Conservation (phyloP, 768 basidiomycete species). For the Naematelia aurantialba region DNA sequence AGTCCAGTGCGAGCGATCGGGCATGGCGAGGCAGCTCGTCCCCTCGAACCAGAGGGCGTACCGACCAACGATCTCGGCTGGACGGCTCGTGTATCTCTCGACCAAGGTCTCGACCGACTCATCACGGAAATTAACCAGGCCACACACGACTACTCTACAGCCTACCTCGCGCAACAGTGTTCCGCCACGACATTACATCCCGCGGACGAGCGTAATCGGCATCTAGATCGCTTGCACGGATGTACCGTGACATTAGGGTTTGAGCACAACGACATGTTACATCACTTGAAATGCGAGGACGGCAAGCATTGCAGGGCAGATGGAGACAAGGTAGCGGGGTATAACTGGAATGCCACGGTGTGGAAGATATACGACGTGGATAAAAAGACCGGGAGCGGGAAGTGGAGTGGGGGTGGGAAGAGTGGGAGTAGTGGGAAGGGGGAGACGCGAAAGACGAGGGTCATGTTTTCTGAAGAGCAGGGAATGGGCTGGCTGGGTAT, state of each 20-base stretch:
- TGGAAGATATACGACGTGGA: slow-evolving; percentile 20
- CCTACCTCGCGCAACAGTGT: slow-evolving; percentile 28
- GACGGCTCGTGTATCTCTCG: slow-evolving; percentile 29
- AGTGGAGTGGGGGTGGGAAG: slow-evolving; percentile 14
- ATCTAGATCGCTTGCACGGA: slow-evolving; percentile 37
- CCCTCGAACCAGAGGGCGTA: background rate
- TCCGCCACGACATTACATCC: slow-evolving; percentile 17
- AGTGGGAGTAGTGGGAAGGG: slow-evolving; percentile 13
- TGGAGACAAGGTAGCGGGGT: slow-evolving; percentile 25
- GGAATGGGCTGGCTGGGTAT: slow-evolving; percentile 29
- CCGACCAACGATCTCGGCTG: slow-evolving; percentile 27
- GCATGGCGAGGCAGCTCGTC: slow-evolving; percentile 13
- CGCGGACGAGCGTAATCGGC: slow-evolving; percentile 36
- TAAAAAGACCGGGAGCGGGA: slow-evolving; percentile 2
- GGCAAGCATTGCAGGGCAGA: slow-evolving; percentile 29
- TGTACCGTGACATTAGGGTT: slow-evolving; percentile 46
- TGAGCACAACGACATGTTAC: slow-evolving; percentile 40
- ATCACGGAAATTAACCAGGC: slow-evolving; percentile 22
- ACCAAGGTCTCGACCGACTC: slow-evolving; percentile 34
- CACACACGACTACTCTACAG: slow-evolving; percentile 27
- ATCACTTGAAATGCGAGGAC: slow-evolving; percentile 40
- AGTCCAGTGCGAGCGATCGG: slow-evolving; percentile 40
- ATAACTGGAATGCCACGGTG: slow-evolving; percentile 38
- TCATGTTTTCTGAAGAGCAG: slow-evolving; percentile 37
- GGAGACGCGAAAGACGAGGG: slow-evolving; percentile 21